Evolutionary conservation across 192 early-diverging fungal genomes (phyloP).

Genomic region (Dissophora globulifera): DNA sequence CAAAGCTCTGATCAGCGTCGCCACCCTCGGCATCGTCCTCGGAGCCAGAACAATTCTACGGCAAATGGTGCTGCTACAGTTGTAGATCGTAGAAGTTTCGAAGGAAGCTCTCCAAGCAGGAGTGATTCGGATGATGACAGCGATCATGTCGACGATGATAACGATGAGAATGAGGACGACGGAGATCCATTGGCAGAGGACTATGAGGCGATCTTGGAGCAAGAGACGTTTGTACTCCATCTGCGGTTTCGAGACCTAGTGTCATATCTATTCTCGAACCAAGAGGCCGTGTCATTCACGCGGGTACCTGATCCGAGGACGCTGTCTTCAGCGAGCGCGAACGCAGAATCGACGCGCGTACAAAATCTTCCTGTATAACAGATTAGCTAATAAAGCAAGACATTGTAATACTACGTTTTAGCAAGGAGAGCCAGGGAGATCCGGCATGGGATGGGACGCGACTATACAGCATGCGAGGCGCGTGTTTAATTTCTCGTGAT

Average conservation of each 20-base stretch:
- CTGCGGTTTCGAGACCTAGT: constrained; percentile 27
- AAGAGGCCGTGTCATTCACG: constrained; percentile 24
- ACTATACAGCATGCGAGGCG: no score
- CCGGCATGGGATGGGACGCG: no score
- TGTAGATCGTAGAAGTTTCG: neutral
- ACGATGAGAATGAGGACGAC: constrained; percentile 17
- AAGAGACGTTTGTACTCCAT: constrained; percentile 43
- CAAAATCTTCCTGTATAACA: constrained; percentile 29
- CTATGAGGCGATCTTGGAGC: constrained; percentile 28
- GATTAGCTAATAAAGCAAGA: neutral
- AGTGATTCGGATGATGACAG: neutral
- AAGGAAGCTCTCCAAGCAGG: no score
- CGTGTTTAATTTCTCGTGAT: no score
- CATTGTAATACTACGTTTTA: no score
- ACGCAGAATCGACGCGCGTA: constrained; percentile 1
- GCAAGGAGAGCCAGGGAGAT: no score
- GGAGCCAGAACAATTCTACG: no score
- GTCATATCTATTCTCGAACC: constrained; percentile 30
- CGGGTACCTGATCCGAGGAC: constrained; percentile 4
- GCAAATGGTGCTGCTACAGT: no score
- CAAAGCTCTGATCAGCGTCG: no score
- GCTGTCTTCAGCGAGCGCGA: neutral
- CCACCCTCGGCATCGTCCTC: no score
- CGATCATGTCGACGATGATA: neutral
- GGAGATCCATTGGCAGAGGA: constrained; percentile 26